Percentiles rank a stretch among this genome's conserved stretches.
Evolutionary conservation across 2,329 filamentous ascomycete species (phyloP).

Genomic region (Onygena corvina): DNA sequence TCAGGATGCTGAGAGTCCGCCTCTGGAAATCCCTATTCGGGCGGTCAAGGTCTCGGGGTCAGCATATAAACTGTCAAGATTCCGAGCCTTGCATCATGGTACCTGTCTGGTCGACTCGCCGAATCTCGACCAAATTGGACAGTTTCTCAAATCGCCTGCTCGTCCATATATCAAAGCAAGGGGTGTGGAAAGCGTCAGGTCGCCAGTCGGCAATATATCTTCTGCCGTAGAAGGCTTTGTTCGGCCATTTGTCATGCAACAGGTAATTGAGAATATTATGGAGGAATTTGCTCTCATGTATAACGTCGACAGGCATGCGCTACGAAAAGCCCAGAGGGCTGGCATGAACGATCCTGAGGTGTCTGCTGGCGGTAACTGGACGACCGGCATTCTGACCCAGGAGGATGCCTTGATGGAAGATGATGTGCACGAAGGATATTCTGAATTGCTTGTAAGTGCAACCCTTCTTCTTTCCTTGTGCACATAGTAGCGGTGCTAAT

Average conservation of each 20-base stretch:
- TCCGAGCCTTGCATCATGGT: constrained; percentile 78
- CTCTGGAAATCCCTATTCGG: constrained; percentile 20
- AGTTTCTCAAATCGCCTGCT: constrained; percentile 65
- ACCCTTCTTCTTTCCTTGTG: neutral
- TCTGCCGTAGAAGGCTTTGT: constrained; percentile 40
- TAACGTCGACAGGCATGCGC: constrained; percentile 29
- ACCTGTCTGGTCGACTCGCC: constrained; percentile 73
- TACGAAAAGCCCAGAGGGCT: constrained; percentile 25
- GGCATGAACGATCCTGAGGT: constrained; percentile 25
- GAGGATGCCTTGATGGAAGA: constrained; percentile 34
- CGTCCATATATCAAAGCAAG: constrained; percentile 63
- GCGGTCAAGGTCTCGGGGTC: constrained; percentile 80
- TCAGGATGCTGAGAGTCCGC: constrained; percentile 36
- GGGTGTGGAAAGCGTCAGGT: constrained; percentile 85
- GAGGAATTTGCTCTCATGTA: constrained; percentile 59
- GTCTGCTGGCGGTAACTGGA: constrained; percentile 26
- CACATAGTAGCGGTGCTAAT: neutral
- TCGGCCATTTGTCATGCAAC: constrained; percentile 36
- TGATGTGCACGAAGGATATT: constrained; percentile 49
- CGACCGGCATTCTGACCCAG: constrained; percentile 42
- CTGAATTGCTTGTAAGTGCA: constrained; percentile 42
- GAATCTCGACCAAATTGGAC: constrained; percentile 56
- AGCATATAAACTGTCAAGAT: constrained; percentile 80
- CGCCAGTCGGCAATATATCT: constrained; percentile 66
- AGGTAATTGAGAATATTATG: constrained; percentile 44